Base-by-base conservation (phyloP, 495 filamentous ascomycete genomes). In the Tuber aestivum region DNA sequence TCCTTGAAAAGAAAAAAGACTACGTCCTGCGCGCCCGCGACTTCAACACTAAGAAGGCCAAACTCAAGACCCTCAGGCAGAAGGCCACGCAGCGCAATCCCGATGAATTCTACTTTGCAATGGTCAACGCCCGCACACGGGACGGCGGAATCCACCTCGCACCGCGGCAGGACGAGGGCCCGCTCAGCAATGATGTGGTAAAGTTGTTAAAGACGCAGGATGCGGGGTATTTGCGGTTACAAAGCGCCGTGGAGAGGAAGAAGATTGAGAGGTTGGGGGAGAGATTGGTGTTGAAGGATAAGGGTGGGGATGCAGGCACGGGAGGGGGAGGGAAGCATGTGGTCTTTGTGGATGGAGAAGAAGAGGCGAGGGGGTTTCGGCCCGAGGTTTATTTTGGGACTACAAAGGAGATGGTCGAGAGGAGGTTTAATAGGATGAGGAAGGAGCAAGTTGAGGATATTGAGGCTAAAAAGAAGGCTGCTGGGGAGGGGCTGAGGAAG, bases 151-250 rank as follows among this genome's bases (percentile, higher is more conserved):
- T 88, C 78, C 87, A 86, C 73, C 84, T 88, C 56, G 84, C 89
- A 73, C 87, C 89, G 78, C 83, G 89, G 45, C 85, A 85, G 1
- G 87, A 87, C 40, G 82, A 83, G 40, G 81, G 79, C 9, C 83
- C 86, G 21, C 83, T 93, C 72, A 87, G 86, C 75, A 82, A 87
- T 68, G 93, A 96, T 74, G 90, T 91, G 27, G 92, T 95, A 38
- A 91, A 93, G 82, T 84, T 97, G 80, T 89, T 97, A 77, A 99
- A 99, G 89, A 98, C 96, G 69, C 96, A 99, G 86, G 95, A 99
- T 86, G 86, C 92, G 44, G 94, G 92, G 12, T 98, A 98, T 82
- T 81, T 99, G 40, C 86, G 93, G 80, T 94, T 89, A 41, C 87
- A 90, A 78, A 84, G 87, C 73, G 89, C 91, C 81, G 84, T 86